These are phyloP conservation scores for Trichophyton mentagrophytes DNA, from an alignment of 2,329 filamentous ascomycete genomes.

Conservation along the genomic window DNA sequence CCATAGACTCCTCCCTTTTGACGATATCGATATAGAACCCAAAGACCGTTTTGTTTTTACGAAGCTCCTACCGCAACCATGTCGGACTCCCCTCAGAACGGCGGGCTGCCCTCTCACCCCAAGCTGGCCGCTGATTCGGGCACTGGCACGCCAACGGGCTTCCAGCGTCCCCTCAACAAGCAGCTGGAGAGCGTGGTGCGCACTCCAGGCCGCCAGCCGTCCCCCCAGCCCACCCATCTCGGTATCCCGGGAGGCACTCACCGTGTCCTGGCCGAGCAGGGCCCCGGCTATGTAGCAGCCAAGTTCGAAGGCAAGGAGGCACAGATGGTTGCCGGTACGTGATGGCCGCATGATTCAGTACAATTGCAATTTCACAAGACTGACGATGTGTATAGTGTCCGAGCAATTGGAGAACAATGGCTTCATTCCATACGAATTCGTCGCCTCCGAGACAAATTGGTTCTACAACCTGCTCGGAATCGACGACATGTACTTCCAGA, in stretches of 20 bases:
- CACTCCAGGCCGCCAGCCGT: constrained; percentile 54
- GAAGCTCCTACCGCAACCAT: neutral
- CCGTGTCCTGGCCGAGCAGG: constrained; percentile 70
- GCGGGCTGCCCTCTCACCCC: neutral
- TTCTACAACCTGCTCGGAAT: constrained; percentile 98
- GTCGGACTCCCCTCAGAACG: neutral
- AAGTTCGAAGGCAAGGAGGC: constrained; percentile 85
- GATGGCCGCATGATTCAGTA: neutral
- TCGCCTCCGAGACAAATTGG: constrained; percentile 81
- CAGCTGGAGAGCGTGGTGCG: constrained; percentile 43
- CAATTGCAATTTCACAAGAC: too few relatives aligned
- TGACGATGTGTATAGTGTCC: constrained; percentile 48
- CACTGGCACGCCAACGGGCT: constrained; percentile 30
- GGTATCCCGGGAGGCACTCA: constrained; percentile 53
- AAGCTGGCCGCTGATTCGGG: constrained; percentile 27
- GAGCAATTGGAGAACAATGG: constrained; percentile 62
- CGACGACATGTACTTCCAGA: constrained; percentile 95
- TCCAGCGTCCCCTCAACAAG: constrained; percentile 41
- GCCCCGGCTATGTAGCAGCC: constrained; percentile 86
- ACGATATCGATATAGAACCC: neutral
- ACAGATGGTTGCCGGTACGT: constrained; percentile 69
- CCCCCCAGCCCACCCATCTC: constrained; percentile 78
- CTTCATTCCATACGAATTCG: constrained; percentile 73
- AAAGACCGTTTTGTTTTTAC: neutral
- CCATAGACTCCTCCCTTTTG: too few relatives aligned